Evolutionary conservation across 2,329 filamentous ascomycete genomes (phyloP).

Genomic region (Keithomyces neogunnii): DNA sequence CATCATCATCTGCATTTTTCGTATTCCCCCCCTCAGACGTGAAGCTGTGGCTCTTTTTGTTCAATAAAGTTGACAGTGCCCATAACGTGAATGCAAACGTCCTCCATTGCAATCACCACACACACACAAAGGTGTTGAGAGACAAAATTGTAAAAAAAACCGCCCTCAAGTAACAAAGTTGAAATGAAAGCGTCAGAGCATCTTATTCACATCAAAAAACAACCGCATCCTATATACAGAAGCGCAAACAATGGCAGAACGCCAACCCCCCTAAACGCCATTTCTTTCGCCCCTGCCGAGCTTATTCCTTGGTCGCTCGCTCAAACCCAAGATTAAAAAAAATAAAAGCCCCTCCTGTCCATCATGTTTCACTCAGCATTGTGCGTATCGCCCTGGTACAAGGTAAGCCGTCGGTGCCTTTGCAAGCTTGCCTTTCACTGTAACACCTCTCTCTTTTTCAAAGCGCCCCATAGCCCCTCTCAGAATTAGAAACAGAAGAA

Average conservation of each 20-base stretch:
- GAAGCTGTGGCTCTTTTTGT: too few species aligned
- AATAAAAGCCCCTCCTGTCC: neutral
- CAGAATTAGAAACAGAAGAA: neutral
- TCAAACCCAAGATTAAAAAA: neutral
- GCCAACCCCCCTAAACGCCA: constrained; percentile 1
- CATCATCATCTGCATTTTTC: too few species aligned
- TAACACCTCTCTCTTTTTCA: neutral
- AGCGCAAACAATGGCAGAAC: neutral
- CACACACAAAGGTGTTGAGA: neutral
- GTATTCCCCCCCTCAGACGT: too few species aligned
- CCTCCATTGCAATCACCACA: neutral
- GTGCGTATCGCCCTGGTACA: neutral
- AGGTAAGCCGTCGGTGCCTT: neutral
- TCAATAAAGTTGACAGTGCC: too few species aligned
- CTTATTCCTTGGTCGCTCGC: neutral
- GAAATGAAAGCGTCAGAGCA: neutral
- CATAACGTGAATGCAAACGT: too few species aligned
- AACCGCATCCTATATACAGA: neutral
- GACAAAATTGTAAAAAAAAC: too few species aligned
- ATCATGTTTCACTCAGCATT: neutral
- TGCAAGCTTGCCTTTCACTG: constrained; percentile 1
- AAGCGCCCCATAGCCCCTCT: neutral
- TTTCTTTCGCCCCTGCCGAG: neutral
- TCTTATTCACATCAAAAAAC: neutral
- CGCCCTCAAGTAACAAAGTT: neutral